A percentile compares a stretch with the other conserved stretches of the same genome.
These are phyloP conservation scores for Podospora australis DNA, from an alignment of 495 filamentous ascomycete genomes.

Conservation along the genomic window DNA sequence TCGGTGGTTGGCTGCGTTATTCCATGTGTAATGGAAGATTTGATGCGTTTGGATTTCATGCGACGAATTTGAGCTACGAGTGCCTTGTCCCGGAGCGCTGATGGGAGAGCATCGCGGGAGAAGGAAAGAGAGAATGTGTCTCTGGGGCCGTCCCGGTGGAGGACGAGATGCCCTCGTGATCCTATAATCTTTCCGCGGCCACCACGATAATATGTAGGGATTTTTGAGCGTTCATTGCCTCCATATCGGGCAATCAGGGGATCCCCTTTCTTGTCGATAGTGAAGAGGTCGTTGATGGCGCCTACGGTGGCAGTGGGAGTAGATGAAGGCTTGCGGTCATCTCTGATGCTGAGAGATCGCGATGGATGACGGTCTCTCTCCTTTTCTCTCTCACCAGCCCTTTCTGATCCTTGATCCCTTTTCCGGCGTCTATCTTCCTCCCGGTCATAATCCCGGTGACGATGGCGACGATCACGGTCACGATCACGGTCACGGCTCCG, in stretches of 20 bases:
- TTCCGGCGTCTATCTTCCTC: not conserved
- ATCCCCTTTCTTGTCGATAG: slow-evolving; percentile 39
- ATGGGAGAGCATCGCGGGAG: slow-evolving; percentile 21
- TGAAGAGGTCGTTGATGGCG: slow-evolving; percentile 20
- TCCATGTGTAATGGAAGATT: too few relatives aligned
- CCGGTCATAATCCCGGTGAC: slow-evolving; percentile 2
- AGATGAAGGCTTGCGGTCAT: not conserved
- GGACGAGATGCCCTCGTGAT: slow-evolving; percentile 26
- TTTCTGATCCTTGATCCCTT: not conserved
- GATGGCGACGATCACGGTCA: slow-evolving; percentile 12
- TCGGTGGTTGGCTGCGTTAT: slow-evolving; percentile 16
- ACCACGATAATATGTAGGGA: slow-evolving; percentile 38
- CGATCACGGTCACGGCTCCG: not conserved
- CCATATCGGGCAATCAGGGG: slow-evolving; percentile 39
- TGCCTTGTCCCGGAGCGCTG: slow-evolving; percentile 35
- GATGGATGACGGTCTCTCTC: not conserved
- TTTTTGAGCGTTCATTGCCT: slow-evolving; percentile 30
- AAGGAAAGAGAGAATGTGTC: slow-evolving; percentile 32
- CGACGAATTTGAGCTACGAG: slow-evolving; percentile 23
- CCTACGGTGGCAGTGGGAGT: not conserved
- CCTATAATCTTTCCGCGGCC: slow-evolving; percentile 37
- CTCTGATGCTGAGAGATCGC: not conserved
- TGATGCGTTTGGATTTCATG: slow-evolving; percentile 24
- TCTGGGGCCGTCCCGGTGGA: slow-evolving; percentile 28
- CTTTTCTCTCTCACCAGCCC: not conserved